Evolutionary conservation across 192 early-diverging fungal genomes (phyloP).

Genomic region (Coemansia sp.): DNA sequence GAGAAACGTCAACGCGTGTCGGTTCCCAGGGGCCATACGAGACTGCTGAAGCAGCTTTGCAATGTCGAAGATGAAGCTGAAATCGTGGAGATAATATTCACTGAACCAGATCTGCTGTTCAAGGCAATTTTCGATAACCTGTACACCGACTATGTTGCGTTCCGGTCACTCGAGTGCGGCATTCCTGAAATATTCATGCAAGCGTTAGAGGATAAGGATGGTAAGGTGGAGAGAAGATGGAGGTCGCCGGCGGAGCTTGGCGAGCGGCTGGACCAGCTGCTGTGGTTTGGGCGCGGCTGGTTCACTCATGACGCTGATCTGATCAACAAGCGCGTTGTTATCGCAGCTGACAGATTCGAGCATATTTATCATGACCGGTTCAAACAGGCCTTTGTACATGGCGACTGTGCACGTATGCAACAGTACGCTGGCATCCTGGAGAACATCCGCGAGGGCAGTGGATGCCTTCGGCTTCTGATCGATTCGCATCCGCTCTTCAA

Average conservation of each 20-base stretch:
- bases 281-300: conserved; percentile 43
- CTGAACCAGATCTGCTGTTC: conserved; percentile 45
- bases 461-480: conserved; percentile 33
- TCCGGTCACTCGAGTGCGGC: conserved; percentile 17
- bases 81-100: conserved; percentile 21
- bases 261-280: conserved; percentile 48
- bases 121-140: conserved; percentile 44
- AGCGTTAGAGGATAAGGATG: background rate
- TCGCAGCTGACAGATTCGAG: conserved; percentile 33
- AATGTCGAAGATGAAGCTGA: conserved; percentile 28
- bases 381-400: conserved; percentile 12
- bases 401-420: conserved; percentile 26
- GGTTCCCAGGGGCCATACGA: conserved; percentile 29
- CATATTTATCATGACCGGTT: conserved; percentile 19
- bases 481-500: conserved; percentile 39
- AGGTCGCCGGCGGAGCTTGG: conserved; percentile 20
- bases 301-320: conserved; percentile 14
- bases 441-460: conserved; percentile 35
- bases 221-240: background rate
- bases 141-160: conserved; percentile 22
- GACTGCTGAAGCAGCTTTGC: conserved; percentile 25
- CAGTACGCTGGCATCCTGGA: conserved; percentile 22
- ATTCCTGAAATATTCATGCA: conserved; percentile 6
- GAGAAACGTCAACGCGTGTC: conserved; percentile 28
- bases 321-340: conserved; percentile 27